Conservation (phyloP, 2,329 filamentous ascomycete genomes). For the Pezicula carpinea region DNA sequence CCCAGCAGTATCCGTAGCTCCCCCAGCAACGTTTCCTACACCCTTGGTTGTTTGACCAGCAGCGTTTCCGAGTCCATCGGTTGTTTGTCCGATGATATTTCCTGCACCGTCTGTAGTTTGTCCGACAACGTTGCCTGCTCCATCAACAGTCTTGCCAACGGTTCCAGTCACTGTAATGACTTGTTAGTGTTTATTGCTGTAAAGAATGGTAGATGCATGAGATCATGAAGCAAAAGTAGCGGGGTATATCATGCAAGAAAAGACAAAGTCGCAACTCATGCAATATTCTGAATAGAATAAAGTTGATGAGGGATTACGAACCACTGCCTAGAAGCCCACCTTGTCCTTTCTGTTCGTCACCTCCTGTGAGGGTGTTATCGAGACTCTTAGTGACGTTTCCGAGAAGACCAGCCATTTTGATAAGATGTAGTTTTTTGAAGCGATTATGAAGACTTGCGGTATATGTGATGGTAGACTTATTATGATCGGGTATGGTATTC, state of each 20-base stretch:
- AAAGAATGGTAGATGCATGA: no score
- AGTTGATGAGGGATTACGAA: no score
- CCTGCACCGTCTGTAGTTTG: conserved; percentile 28
- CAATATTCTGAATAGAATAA: no score
- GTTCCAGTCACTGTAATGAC: conserved; percentile 16
- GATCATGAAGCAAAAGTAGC: no score
- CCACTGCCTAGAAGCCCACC: conserved; percentile 33
- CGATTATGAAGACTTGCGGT: conserved; percentile 3
- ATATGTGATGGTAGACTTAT: no score
- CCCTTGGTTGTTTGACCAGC: conserved; percentile 16
- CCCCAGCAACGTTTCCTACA: conserved; percentile 10
- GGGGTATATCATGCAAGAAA: no score
- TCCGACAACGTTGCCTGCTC: conserved; percentile 29
- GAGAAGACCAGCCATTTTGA: conserved; percentile 29
- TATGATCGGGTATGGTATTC: background rate
- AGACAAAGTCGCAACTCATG: no score
- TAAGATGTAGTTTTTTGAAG: conserved; percentile 3
- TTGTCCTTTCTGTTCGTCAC: conserved; percentile 32
- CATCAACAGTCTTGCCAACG: conserved; percentile 32
- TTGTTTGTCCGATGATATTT: conserved; percentile 27
- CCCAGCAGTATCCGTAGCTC: conserved; percentile 9
- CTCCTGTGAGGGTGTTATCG: conserved; percentile 35
- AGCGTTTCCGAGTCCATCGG: conserved; percentile 15
- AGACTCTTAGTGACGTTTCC: conserved; percentile 31
- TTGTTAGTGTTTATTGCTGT: background rate